These are phyloP conservation scores for Hypomontagnella monticulosa DNA, from an alignment of 495 filamentous ascomycete species.

Conservation along the genomic window DNA sequence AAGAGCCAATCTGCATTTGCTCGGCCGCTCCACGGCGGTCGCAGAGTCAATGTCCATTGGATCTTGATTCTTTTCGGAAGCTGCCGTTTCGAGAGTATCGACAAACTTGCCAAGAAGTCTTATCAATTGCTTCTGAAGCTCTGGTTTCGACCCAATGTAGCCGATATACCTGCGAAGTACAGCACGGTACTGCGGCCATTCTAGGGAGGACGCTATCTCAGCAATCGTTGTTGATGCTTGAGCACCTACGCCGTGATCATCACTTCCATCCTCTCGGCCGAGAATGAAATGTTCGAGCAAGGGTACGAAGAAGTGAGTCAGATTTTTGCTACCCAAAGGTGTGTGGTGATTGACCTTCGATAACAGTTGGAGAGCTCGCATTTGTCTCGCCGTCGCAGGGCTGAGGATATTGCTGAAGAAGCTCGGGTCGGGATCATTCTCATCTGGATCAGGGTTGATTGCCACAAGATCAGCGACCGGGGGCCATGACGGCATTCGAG, in stretches of 20 bases:
- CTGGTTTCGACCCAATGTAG: constrained; percentile 81
- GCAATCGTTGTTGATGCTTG: constrained; percentile 82
- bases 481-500: constrained; percentile 71
- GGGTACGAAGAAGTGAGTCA: constrained; percentile 88
- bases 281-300: constrained; percentile 95
- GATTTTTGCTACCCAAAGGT: constrained; percentile 74
- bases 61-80: constrained; percentile 51
- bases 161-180: constrained; percentile 81
- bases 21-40: constrained; percentile 17
- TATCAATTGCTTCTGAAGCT: constrained; percentile 86
- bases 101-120: constrained; percentile 81
- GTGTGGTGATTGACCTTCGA: constrained; percentile 69
- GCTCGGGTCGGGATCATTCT: constrained; percentile 75
- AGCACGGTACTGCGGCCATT: constrained; percentile 91
- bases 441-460: constrained; percentile 77
- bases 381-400: constrained; percentile 87
- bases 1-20: constrained; percentile 60
- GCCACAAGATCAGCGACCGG: constrained; percentile 77
- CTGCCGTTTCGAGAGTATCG: constrained; percentile 72
- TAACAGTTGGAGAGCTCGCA: constrained; percentile 82
- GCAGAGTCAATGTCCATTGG: constrained; percentile 50
- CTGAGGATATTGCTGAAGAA: constrained; percentile 95
- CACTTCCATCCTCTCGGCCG: constrained; percentile 75
- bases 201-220: constrained; percentile 74
- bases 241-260: constrained; percentile 83